Base-by-base conservation (phyloP, 2,329 filamentous ascomycete genomes). In the Hirsutella minnesotensis region DNA sequence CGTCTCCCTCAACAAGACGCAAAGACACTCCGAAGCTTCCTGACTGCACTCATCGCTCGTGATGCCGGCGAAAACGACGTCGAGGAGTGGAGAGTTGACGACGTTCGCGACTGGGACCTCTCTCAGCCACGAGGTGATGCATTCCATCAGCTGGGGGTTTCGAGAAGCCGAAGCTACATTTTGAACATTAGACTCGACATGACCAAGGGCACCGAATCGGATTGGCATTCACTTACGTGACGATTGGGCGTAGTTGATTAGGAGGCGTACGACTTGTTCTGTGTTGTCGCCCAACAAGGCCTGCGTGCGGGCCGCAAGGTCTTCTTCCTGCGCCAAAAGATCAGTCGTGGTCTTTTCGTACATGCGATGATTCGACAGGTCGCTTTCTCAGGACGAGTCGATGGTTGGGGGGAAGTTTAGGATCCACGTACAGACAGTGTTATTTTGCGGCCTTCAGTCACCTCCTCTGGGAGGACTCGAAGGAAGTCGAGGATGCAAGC, bases 391-490 rank as follows among this genome's bases (percentile, higher is more conserved):
- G n/a, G n/a, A n/a, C n/a, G n/a, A n/a, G n/a, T n/a, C n/a, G n/a
- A n/a, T n/a, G n/a, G n/a, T 63, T 67, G 60, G 33, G 16, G 5
- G 18, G 15, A 16, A 18, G 57, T 67, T 54, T 63, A 70, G 70
- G 72, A 70, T 83, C 80, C 76, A 90, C 87, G 72, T 92, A 95
- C 89, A 79, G 87, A 89, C 69, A 98, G 77, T 75, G 88, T 95
- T 75, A 98, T 95, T 72, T 96, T 98, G 68, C 92, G 87, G 69
- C 92, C 92, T 75, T 98, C 90, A 54, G 86, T 96, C 59, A 98
- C 92, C 75, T 98, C 92, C 73, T 98, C 92, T 44, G 92, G 92
- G 51, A 98, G 80, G 56, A 98, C 89, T 64, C 87, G 88, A 51
- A 98, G 74, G 64, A 98, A 98, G 64, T 98, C 92, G 58, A 98